Base-by-base conservation (phyloP, 23 red algal genomes). In the Chondrus crispus region DNA sequence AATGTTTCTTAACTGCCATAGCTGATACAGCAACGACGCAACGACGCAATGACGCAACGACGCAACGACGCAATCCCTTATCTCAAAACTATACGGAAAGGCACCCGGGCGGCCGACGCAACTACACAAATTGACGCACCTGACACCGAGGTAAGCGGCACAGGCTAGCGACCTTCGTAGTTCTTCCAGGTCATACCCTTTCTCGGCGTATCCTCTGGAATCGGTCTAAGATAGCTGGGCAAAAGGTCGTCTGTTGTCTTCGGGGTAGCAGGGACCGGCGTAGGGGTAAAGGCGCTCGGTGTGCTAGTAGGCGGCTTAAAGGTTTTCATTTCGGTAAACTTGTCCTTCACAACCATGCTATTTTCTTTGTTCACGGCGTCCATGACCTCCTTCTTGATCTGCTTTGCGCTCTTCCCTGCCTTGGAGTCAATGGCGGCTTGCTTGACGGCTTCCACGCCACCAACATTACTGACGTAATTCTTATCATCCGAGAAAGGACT, bases 141-240 rank as follows among this genome's bases (percentile, higher is more conserved):
- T n/a, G n/a, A n/a, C n/a, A n/a, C n/a, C n/a, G n/a, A n/a, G n/a
- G n/a, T n/a, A n/a, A n/a, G n/a, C n/a, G n/a, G n/a, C n/a, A n/a
- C n/a, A n/a, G n/a, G n/a, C n/a, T n/a, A 76, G 38, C 71, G 71
- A 8, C 71, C 71, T 62, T 74, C 64, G 44, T 90, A 95, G 85
- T 95, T 95, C 78, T 95, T 95, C 93, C 93, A 95, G 12, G 93
- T 84, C 28, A 44, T 48, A 28, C 84, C 82, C 86, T 85, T 89
- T 32, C 93, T 49, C 13, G 93, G 93, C 13, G 85, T 78, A 55
- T 95, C 93, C 32, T 95, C 93, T 11, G 93, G 93, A 18, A 95
- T 71, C n/a, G 93, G 86, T 62, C 82, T 80, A 37, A 95, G 80
- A 69, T 95, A 95, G 50, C 76, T 71, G 16, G 93, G 93, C 2